These are phyloP conservation scores for Coniochaeta sp. DNA, from an alignment of 2,329 filamentous ascomycete genomes.

Conservation along the genomic window DNA sequence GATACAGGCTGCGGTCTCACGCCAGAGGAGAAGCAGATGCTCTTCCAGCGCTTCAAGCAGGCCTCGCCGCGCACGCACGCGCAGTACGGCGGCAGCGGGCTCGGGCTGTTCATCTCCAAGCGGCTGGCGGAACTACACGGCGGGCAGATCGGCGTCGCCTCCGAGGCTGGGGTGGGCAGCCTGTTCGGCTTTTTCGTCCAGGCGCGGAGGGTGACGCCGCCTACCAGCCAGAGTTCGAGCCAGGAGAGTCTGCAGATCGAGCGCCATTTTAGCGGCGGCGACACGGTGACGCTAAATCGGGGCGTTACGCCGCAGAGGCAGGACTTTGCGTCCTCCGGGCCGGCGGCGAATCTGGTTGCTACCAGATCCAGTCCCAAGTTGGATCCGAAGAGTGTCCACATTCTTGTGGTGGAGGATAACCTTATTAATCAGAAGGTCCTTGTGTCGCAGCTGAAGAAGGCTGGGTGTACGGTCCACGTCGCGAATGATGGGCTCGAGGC, in stretches of 20 bases:
- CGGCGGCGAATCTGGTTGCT: conserved; percentile 12
- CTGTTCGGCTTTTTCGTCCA: conserved; percentile 58
- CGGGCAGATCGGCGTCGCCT: conserved; percentile 56
- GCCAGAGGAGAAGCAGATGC: conserved; percentile 52
- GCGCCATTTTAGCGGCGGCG: conserved; percentile 10
- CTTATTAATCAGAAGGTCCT: conserved; percentile 61
- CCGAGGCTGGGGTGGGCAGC: conserved; percentile 48
- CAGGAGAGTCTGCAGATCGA: conserved; percentile 8
- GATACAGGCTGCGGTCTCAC: conserved; percentile 60
- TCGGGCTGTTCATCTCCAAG: conserved; percentile 58
- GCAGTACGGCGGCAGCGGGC: conserved; percentile 55
- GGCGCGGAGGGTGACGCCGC: conserved; percentile 34
- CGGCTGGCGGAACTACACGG: conserved; percentile 57
- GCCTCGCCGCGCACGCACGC: conserved; percentile 42
- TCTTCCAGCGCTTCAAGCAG: conserved; percentile 63
- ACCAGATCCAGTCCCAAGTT: conserved; percentile 9
- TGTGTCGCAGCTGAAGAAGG: conserved; percentile 54
- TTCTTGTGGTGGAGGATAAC: conserved; percentile 62
- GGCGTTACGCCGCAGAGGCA: conserved; percentile 5
- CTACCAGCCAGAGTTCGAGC: neutral
- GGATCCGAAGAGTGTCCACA: conserved; percentile 42
- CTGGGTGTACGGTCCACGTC: conserved; percentile 49
- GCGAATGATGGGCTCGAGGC: conserved; percentile 57
- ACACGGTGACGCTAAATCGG: neutral
- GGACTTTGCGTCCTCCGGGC: conserved; percentile 2